Percentiles rank a stretch among this genome's conserved stretches.
These are phyloP conservation scores for Phytophthora quininea DNA, from an alignment of 352 stramenopile species.

Conservation along the genomic window DNA sequence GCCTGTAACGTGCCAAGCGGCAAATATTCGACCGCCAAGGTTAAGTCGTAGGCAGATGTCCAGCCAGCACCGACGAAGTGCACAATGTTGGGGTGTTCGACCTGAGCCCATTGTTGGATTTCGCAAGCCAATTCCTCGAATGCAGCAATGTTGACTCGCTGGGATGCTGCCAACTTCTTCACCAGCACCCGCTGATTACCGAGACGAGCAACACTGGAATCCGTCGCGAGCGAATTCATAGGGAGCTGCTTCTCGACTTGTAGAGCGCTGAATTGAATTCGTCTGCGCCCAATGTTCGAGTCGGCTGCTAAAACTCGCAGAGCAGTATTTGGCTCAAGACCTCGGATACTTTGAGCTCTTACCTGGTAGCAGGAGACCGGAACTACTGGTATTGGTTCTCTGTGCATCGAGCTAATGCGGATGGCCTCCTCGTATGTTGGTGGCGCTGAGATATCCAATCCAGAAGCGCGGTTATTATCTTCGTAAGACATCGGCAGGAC, in stretches of 20 bases:
- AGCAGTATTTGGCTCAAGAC: constrained; percentile 13
- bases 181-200: constrained; percentile 22
- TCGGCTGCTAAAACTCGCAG: constrained; percentile 20
- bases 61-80: constrained; percentile 64
- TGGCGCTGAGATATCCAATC: constrained; percentile 4
- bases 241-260: constrained; percentile 28
- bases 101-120: constrained; percentile 35
- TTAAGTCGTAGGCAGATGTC: constrained; percentile 24
- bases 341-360: constrained; percentile 6
- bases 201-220: constrained; percentile 22
- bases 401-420: not conserved
- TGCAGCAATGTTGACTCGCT: constrained; percentile 17
- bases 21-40: constrained; percentile 24
- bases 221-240: constrained; percentile 33
- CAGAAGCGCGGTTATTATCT: not conserved
- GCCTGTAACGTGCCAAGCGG: constrained; percentile 19
- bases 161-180: constrained; percentile 12
- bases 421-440: constrained; percentile 20
- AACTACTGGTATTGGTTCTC: not conserved
- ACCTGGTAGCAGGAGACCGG: not conserved
- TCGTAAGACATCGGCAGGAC: constrained; percentile 2
- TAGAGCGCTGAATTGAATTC: constrained; percentile 16
- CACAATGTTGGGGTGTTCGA: constrained; percentile 64
- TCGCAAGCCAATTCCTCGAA: constrained; percentile 47
- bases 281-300: constrained; percentile 14